These are phyloP conservation scores for Lizonia empirigonia DNA, from an alignment of 2,329 filamentous ascomycete species.

Conservation along the genomic window DNA sequence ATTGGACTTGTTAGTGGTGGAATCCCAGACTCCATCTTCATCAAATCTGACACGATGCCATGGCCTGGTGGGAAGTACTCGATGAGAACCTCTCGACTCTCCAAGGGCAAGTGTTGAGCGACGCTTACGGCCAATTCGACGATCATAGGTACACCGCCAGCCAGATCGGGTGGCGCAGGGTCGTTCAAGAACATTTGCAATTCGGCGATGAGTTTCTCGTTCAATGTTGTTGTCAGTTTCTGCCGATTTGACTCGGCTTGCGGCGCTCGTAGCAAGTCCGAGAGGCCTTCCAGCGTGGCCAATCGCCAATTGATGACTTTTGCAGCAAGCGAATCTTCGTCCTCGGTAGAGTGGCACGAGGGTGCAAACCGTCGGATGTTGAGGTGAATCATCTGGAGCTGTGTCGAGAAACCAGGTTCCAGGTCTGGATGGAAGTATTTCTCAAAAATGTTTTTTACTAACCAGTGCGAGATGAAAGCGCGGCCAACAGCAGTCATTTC, in stretches of 20 bases:
- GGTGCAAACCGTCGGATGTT: slow-evolving; percentile 82
- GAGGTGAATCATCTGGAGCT: slow-evolving; percentile 84
- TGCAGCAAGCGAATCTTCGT: slow-evolving; percentile 83
- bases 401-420: slow-evolving; percentile 73
- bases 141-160: slow-evolving; percentile 89
- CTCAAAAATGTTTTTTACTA: slow-evolving; percentile 89
- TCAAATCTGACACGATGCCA: slow-evolving; percentile 70
- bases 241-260: slow-evolving; percentile 70
- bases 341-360: slow-evolving; percentile 76
- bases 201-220: slow-evolving; percentile 70
- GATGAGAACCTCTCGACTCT: slow-evolving; percentile 88
- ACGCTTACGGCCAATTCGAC: slow-evolving; percentile 88
- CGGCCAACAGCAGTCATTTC: slow-evolving; percentile 97
- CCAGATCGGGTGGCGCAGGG: slow-evolving; percentile 79
- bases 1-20: slow-evolving; percentile 54
- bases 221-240: slow-evolving; percentile 62
- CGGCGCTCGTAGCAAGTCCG: slow-evolving; percentile 68
- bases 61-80: slow-evolving; percentile 83
- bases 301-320: slow-evolving; percentile 94
- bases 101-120: slow-evolving; percentile 81
- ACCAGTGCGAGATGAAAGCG: slow-evolving; percentile 85
- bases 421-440: slow-evolving; percentile 91
- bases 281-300: slow-evolving; percentile 89
- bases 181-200: slow-evolving; percentile 77
- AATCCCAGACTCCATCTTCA: slow-evolving; percentile 77